Conservation (phyloP, 1,284 basidiomycete genomes). For the Pseudozyma hubeiensis region DNA sequence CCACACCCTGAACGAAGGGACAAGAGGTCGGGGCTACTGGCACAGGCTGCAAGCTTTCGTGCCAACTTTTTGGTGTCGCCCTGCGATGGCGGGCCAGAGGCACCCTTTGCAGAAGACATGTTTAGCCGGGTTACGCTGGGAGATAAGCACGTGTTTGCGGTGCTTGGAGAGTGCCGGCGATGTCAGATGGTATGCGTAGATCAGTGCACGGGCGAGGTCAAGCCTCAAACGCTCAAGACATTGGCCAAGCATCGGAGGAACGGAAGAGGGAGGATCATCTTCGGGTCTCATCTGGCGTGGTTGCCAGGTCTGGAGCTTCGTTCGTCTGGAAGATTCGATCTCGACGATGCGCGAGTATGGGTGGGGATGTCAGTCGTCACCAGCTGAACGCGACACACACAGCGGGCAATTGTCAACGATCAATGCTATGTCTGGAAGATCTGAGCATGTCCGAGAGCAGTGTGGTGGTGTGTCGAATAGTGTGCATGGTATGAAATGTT, state of each 20-base stretch:
- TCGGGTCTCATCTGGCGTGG: constrained; percentile 44
- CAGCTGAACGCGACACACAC: neutral
- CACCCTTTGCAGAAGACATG: constrained; percentile 35
- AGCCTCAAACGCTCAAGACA: constrained; percentile 42
- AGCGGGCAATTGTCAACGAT: too few relatives aligned
- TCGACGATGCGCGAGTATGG: constrained; percentile 23
- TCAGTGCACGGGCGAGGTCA: constrained; percentile 39
- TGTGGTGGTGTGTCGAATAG: neutral
- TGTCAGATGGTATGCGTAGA: constrained; percentile 58
- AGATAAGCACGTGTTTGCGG: constrained; percentile 36
- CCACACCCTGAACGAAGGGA: constrained; percentile 8
- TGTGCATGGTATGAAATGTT: constrained; percentile 1
- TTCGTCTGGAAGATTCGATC: neutral
- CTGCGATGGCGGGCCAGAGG: neutral
- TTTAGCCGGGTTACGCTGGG: constrained; percentile 33
- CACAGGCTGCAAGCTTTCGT: constrained; percentile 46
- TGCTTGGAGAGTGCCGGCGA: constrained; percentile 46
- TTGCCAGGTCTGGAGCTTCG: constrained; percentile 15
- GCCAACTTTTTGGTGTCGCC: constrained; percentile 51
- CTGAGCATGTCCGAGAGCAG: too few relatives aligned
- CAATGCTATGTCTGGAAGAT: too few relatives aligned
- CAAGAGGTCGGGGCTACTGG: neutral
- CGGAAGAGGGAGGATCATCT: constrained; percentile 37
- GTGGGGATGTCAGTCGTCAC: constrained; percentile 37
- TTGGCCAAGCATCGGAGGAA: constrained; percentile 42